Evolutionary conservation across 164 flowering plant genomes (phyloP).

Genomic region (Umbilicus rupestris): DNA sequence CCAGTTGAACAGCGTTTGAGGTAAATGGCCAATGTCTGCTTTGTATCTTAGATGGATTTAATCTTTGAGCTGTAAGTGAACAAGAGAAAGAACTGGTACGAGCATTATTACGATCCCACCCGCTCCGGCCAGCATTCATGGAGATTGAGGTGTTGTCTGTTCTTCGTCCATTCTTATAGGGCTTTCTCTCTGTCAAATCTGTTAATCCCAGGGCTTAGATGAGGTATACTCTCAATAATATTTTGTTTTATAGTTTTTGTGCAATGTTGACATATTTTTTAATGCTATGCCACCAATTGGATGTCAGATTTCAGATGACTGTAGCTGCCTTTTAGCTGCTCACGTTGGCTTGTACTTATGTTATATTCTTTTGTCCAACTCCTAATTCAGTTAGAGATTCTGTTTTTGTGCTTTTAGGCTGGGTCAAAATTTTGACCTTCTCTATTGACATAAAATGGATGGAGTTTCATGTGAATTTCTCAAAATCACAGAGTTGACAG

Average conservation of each 20-base stretch:
- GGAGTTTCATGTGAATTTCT: not conserved
- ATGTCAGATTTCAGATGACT: not conserved
- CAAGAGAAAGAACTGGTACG: not conserved
- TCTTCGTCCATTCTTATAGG: not conserved
- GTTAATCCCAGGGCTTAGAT: not conserved
- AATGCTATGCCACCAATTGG: not conserved
- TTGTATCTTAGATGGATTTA: not conserved
- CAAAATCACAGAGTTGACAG: no score
- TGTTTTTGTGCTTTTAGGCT: not conserved
- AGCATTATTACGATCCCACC: not conserved
- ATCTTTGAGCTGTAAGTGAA: not conserved
- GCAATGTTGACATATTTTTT: not conserved
- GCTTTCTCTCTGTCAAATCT: not conserved
- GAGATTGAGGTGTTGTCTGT: not conserved
- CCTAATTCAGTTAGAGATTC: not conserved
- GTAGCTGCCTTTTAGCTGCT: not conserved
- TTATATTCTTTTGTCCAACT: not conserved
- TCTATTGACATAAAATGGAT: not conserved
- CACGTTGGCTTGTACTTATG: not conserved
- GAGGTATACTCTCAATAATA: not conserved
- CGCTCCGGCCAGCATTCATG: not conserved
- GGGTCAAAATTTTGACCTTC: not conserved
- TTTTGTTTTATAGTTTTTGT: not conserved
- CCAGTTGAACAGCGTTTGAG: not conserved
- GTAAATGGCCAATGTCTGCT: not conserved